Conservation (phyloP, 208 protist genomes). For the Borovskyia barvae region DNA sequence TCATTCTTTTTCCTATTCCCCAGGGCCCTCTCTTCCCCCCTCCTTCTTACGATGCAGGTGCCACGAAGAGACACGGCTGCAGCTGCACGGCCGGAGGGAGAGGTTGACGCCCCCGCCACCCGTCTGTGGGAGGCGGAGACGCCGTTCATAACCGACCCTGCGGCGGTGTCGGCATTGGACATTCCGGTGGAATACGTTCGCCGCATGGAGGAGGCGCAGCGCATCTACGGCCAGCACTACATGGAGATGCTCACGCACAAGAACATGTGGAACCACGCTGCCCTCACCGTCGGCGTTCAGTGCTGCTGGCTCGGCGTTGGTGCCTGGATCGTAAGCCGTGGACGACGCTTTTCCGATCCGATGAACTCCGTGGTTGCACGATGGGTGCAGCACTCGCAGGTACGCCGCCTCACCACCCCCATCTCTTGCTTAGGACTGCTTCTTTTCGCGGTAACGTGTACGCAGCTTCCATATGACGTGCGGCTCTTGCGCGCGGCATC, state of each 20-base stretch:
- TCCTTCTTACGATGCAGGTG: background rate
- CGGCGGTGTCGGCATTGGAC: slow-evolving; percentile 26
- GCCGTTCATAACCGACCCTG: slow-evolving; percentile 54
- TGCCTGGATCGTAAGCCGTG: slow-evolving; percentile 59
- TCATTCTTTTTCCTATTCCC: background rate
- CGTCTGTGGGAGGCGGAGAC: slow-evolving; percentile 30
- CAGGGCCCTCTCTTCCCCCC: background rate
- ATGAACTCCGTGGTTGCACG: slow-evolving; percentile 60
- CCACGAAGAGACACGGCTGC: background rate
- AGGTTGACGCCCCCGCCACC: background rate
- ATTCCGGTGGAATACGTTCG: slow-evolving; percentile 58
- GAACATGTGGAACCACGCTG: slow-evolving; percentile 30
- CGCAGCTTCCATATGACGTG: slow-evolving; percentile 59
- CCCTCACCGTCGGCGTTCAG: slow-evolving; percentile 57
- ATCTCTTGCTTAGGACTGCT: slow-evolving; percentile 53
- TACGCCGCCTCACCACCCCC: slow-evolving; percentile 64
- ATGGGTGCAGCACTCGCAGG: slow-evolving; percentile 33
- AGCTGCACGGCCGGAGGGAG: background rate
- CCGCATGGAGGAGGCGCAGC: slow-evolving; percentile 70
- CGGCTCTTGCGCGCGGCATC: slow-evolving; percentile 27
- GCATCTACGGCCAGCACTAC: slow-evolving; percentile 51
- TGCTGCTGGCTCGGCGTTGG: slow-evolving; percentile 61
- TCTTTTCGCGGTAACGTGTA: slow-evolving; percentile 39
- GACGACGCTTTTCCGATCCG: slow-evolving; percentile 64
- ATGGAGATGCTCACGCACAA: slow-evolving; percentile 34